Percentiles rank a stretch among this genome's conserved stretches.
Evolutionary conservation across 805 yeast species (phyloP).

Genomic region (Wickerhamiella lipophila): DNA sequence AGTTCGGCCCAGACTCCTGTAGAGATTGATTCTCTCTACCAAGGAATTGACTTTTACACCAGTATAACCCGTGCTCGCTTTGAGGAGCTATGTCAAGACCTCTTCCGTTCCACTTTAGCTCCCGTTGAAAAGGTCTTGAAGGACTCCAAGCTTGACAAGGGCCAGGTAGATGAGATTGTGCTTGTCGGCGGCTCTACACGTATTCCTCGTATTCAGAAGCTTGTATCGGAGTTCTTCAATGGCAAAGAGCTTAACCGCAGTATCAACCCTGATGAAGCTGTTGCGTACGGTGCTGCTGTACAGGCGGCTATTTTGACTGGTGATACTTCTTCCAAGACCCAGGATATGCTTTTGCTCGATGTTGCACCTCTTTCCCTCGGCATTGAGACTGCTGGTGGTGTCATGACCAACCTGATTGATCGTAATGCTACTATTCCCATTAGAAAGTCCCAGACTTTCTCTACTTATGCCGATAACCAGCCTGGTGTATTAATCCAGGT

Average conservation of each 20-base stretch:
- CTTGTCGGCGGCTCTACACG: constrained; percentile 97
- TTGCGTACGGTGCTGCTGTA: constrained; percentile 98
- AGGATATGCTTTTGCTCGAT: constrained; percentile 85
- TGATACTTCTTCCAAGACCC: constrained; percentile 92
- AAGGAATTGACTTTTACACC: constrained; percentile 94
- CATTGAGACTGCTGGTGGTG: constrained; percentile 99
- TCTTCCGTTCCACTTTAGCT: constrained; percentile 84
- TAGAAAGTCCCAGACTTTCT: constrained; percentile 92
- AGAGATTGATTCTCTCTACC: constrained; percentile 87
- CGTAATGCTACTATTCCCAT: constrained; percentile 97
- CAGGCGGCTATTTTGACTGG: constrained; percentile 96
- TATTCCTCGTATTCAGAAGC: constrained; percentile 92
- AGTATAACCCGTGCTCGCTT: constrained; percentile 94
- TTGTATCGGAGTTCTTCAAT: constrained; percentile 90
- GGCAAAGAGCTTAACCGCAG: constrained; percentile 96
- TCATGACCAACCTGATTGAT: constrained; percentile 95
- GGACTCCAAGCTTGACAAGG: constrained; percentile 83
- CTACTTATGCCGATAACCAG: constrained; percentile 95
- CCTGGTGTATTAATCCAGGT: constrained; percentile 98
- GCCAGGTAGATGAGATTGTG: constrained; percentile 82
- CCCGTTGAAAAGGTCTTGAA: constrained; percentile 92
- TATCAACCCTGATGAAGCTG: constrained; percentile 97
- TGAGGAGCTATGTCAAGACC: constrained; percentile 88
- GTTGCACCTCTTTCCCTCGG: constrained; percentile 96
- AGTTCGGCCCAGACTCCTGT: constrained; percentile 90